Evolutionary conservation across 176 grass and related monocot genomes (phyloP).

Genomic region (Musa schizocarpa): DNA sequence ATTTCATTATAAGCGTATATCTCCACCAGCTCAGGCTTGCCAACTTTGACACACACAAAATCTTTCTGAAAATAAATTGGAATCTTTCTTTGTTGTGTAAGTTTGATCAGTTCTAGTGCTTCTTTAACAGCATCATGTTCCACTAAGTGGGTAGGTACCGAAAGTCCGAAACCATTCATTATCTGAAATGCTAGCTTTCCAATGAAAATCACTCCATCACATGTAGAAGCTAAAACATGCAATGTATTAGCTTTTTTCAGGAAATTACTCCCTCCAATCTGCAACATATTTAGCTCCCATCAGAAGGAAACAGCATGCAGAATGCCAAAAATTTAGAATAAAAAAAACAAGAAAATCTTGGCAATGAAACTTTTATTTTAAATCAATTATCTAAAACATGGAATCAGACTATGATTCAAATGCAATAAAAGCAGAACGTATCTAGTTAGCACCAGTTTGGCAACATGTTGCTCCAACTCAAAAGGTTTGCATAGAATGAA

Average conservation of each 20-base stretch:
- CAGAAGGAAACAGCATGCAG: background rate
- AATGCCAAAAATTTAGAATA: too few relatives aligned
- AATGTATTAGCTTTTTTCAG: conserved; percentile 60
- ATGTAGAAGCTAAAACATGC: conserved; percentile 48
- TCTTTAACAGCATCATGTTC: conserved; percentile 49
- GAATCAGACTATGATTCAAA: too few relatives aligned
- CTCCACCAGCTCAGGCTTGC: conserved; percentile 19
- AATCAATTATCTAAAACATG: too few relatives aligned
- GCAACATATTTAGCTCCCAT: conserved; percentile 30
- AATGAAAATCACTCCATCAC: conserved; percentile 65
- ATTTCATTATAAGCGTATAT: conserved; percentile 40
- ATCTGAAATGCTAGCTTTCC: conserved; percentile 88
- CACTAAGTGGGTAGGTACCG: conserved; percentile 38
- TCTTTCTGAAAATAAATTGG: conserved; percentile 82
- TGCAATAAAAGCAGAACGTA: too few relatives aligned
- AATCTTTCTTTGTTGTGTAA: conserved; percentile 40
- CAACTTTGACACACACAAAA: conserved; percentile 44
- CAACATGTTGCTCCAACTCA: too few relatives aligned
- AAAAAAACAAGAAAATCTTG: too few relatives aligned
- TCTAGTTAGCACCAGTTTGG: too few relatives aligned
- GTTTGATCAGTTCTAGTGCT: conserved; percentile 54
- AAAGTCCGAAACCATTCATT: conserved; percentile 61
- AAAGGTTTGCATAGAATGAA: too few relatives aligned
- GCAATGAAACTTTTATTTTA: too few relatives aligned
- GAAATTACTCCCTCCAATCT: conserved; percentile 89